phyloP scores from a whole-genome alignment of 2,329 filamentous ascomycete genomes.

The Hypoxylon sp. region DNA sequence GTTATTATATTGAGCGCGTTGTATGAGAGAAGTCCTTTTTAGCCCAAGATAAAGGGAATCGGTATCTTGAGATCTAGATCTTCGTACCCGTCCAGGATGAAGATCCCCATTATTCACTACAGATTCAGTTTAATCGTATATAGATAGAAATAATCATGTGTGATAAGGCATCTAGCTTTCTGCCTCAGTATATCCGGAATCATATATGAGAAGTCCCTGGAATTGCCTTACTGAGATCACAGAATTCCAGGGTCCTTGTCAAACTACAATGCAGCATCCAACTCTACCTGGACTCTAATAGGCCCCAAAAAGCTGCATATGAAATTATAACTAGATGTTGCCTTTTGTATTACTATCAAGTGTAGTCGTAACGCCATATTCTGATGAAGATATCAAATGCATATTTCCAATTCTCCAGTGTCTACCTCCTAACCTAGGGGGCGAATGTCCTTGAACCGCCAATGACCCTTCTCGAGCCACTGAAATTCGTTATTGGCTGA shows the following conservation, averaged over 20 bases:
- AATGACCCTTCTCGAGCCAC: neutral
- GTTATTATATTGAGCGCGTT: neutral
- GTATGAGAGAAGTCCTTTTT: neutral
- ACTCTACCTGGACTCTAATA: too few species aligned
- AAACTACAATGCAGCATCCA: neutral
- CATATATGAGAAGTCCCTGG: neutral
- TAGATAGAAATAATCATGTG: neutral
- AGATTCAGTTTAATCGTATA: neutral
- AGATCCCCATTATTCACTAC: neutral
- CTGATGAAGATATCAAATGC: neutral
- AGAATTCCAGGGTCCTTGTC: neutral
- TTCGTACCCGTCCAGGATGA: too few species aligned
- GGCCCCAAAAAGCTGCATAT: neutral
- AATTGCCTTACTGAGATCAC: neutral
- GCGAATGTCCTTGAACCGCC: slow-evolving; percentile 3
- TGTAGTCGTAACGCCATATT: neutral
- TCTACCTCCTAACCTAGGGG: neutral
- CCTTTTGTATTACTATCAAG: neutral
- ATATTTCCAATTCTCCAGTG: neutral
- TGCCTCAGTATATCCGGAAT: too few species aligned
- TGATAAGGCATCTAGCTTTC: neutral
- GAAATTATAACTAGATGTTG: neutral
- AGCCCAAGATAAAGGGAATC: too few species aligned
- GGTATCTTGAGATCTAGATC: too few species aligned
- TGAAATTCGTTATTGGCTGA: neutral